Evolutionary conservation across 2,329 filamentous ascomycete genomes (phyloP).

Genomic region (Fusarium brevicatenulatum): DNA sequence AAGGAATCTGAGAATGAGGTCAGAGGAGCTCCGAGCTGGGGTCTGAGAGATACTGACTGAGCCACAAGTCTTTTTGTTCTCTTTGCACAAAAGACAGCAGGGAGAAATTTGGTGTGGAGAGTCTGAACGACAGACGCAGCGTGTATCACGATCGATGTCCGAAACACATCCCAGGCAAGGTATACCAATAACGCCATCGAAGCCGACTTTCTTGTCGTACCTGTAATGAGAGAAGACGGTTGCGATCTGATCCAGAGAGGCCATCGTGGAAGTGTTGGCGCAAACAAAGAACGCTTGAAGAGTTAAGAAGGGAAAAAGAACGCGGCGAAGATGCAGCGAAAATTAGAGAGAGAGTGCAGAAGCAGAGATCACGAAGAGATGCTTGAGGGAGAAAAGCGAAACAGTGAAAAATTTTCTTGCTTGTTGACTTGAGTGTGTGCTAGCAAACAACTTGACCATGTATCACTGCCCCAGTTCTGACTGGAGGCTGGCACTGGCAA

Average conservation of each 20-base stretch:
- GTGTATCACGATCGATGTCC: fast-evolving
- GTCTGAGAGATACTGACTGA: no score
- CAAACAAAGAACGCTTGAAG: fast-evolving
- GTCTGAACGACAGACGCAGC: no score
- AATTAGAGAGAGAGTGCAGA: fast-evolving
- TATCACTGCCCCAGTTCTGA: fast-evolving
- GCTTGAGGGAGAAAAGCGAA: no score
- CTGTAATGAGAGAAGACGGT: fast-evolving
- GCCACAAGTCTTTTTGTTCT: no score
- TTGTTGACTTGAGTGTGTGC: neutral
- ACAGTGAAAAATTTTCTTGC: fast-evolving
- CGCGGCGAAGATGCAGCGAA: no score
- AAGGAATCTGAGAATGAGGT: no score
- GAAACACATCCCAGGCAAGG: neutral
- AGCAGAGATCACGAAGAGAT: neutral
- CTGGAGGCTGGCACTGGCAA: neutral
- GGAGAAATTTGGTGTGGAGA: no score
- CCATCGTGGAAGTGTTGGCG: fast-evolving
- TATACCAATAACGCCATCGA: fast-evolving
- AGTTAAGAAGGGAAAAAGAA: neutral
- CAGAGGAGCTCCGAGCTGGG: no score
- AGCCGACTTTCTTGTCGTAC: neutral
- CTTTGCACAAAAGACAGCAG: no score
- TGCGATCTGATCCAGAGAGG: fast-evolving
- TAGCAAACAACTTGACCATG: fast-evolving